These are phyloP conservation scores for Pythium apleroticum DNA, from an alignment of 352 stramenopile species.

Conservation along the genomic window DNA sequence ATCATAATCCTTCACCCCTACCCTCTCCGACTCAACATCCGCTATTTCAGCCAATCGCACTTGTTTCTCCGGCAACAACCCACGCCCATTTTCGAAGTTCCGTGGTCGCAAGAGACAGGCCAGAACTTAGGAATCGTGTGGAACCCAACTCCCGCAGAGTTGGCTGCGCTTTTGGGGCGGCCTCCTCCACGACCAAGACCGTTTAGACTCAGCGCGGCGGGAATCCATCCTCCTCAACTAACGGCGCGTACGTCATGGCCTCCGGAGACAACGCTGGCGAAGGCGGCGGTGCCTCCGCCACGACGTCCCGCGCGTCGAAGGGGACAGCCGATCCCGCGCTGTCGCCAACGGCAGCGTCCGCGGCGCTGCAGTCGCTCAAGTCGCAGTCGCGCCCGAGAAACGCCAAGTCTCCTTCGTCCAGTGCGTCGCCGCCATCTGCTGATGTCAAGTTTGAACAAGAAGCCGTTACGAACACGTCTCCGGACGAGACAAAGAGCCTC, in stretches of 20 bases:
- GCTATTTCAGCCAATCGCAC: background rate
- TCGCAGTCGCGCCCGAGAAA: background rate
- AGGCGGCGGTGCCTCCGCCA: background rate
- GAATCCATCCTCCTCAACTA: background rate
- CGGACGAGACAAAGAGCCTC: background rate
- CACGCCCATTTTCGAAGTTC: background rate
- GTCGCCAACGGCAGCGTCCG: conserved; percentile 11
- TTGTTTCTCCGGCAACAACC: background rate
- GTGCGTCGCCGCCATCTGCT: background rate
- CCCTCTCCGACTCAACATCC: background rate
- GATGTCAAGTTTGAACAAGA: background rate
- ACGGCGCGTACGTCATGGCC: background rate
- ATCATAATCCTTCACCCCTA: background rate
- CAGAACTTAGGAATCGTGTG: conserved; percentile 1
- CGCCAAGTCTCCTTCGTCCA: background rate
- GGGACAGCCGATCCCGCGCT: background rate
- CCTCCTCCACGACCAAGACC: background rate
- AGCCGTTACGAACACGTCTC: background rate
- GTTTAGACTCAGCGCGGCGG: background rate
- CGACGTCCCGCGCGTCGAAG: background rate
- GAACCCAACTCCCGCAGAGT: background rate
- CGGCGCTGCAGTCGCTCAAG: conserved; percentile 30
- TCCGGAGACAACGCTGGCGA: background rate
- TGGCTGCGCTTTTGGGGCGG: background rate
- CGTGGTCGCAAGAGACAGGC: background rate